Evolutionary conservation across 2,329 filamentous ascomycete genomes (phyloP), one percentile per base, ranked within the genome.

Genomic region (Magnaporthiopsis incrustans): DNA sequence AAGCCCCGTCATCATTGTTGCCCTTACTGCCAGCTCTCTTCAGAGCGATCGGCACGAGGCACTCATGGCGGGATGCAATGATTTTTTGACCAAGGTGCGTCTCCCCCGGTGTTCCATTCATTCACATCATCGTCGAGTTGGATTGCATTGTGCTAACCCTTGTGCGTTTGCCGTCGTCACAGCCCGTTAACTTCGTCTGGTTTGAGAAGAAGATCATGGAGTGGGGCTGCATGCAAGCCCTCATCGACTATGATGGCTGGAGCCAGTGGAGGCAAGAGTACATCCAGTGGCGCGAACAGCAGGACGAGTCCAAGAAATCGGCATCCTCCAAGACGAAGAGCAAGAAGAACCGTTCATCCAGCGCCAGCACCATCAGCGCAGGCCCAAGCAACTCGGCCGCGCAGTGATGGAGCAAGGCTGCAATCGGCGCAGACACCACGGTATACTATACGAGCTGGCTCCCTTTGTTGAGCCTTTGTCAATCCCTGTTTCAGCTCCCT

Each of bases 221-320:
- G 81, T 99, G 95, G 95, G 95, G 95, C 64, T 98, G 95, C 79
- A 99, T 99, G 95, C 95, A 98, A 79, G 95, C 95, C 12, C 83
- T 99, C 30, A 98, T 99, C 72, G 95, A 99, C 78, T 98, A 95
- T 74, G 94, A 98, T 74, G 95, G 95, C 67, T 99, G 95, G 95
- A 86, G 93, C 64, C 92, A 92, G 76, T 99, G 95, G 95, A 97
- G 97, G 75, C 91, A 95, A 71, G 91, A 95, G 71, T 94, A 91
- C 72, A 80, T 79, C 11, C 78, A 81, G 65, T 78, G 80, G 66
- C 74, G 74, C 5, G 77, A 79, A 30, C 76, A 78, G 63, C 73
- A 76, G 26, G 79, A 80, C 33, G 74, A 77, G 4, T 71, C 69
- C 25, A 80, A 78, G 68, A 81, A 79, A 68, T 69, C 72, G 10